A percentile compares a stretch with the other conserved stretches of the same genome.
These are phyloP conservation scores for Ophiostoma angusticollis DNA, from an alignment of 2,329 filamentous ascomycete genomes.

Conservation along the genomic window DNA sequence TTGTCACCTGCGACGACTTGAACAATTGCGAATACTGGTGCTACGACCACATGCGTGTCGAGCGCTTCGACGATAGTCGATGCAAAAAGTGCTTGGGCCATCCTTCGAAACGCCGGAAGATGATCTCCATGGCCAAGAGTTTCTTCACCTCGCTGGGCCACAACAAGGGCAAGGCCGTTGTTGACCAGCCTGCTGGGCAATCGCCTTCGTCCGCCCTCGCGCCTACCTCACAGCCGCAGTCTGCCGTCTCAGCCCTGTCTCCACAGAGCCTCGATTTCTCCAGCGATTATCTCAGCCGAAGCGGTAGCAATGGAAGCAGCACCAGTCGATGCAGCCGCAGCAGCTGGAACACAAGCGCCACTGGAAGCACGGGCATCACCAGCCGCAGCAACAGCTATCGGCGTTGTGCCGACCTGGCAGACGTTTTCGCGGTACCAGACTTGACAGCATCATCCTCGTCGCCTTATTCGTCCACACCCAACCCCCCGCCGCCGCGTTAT, in stretches of 20 bases:
- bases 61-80: constrained; percentile 38
- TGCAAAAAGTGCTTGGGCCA: constrained; percentile 38
- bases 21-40: constrained; percentile 41
- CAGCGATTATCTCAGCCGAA: constrained; percentile 5
- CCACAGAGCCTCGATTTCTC: constrained; percentile 2
- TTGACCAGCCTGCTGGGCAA: constrained; percentile 15
- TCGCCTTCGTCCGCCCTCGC: constrained; percentile 1
- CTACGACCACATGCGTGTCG: constrained; percentile 39
- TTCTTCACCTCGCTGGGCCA: constrained; percentile 42
- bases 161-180: constrained; percentile 24
- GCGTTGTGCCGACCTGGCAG: background rate
- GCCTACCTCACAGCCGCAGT: background rate
- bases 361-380: constrained; percentile 3
- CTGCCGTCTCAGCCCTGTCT: background rate
- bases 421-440: background rate
- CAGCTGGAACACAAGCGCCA: constrained; percentile 8
- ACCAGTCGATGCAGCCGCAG: constrained; percentile 1
- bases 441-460: constrained; percentile 1
- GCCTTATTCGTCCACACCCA: constrained; percentile 5
- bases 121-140: constrained; percentile 38
- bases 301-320: constrained; percentile 6
- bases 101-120: constrained; percentile 37
- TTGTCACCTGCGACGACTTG: constrained; percentile 36
- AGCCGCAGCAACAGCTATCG: constrained; percentile 6
- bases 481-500: constrained; percentile 35